Conservation (phyloP, 768 basidiomycete genomes). For the Pulveroboletus sp. region DNA sequence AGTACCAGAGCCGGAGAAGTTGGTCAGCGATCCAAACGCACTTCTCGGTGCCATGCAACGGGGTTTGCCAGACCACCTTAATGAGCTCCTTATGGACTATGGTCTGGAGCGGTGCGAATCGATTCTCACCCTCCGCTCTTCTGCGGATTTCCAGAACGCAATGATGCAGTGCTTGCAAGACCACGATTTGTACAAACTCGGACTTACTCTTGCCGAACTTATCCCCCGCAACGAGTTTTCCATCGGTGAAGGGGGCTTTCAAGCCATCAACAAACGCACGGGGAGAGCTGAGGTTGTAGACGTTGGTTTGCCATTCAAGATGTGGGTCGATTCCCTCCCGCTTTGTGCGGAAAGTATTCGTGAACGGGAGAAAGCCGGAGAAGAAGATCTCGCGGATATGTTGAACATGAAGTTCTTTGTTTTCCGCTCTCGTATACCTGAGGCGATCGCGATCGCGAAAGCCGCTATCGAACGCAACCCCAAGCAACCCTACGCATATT, state of each 20-base stretch:
- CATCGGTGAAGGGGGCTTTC: conserved; percentile 51
- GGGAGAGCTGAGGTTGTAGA: conserved; percentile 39
- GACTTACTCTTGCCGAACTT: conserved; percentile 44
- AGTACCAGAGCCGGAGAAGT: conserved; percentile 42
- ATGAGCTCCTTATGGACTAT: conserved; percentile 45
- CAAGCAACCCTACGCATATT: conserved; percentile 56
- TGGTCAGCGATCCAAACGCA: conserved; percentile 41
- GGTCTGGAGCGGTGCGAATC: conserved; percentile 48
- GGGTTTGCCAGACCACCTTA: conserved; percentile 46
- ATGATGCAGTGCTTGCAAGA: conserved; percentile 50
- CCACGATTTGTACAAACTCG: conserved; percentile 48
- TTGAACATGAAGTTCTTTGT: conserved; percentile 61
- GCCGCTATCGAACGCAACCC: conserved; percentile 50
- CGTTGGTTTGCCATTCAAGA: conserved; percentile 55
- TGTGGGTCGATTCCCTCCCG: conserved; percentile 57
- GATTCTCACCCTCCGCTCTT: conserved; percentile 37
- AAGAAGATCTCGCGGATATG: conserved; percentile 55
- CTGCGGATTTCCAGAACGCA: conserved; percentile 46
- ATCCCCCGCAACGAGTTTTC: conserved; percentile 60
- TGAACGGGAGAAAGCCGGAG: conserved; percentile 36
- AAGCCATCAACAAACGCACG: conserved; percentile 41
- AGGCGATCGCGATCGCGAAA: conserved; percentile 46
- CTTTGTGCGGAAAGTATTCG: conserved; percentile 55
- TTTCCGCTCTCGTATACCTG: conserved; percentile 43
- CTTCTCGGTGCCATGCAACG: conserved; percentile 43